Conservation (phyloP, 2,329 filamentous ascomycete species). For the Simplicillium sp. region DNA sequence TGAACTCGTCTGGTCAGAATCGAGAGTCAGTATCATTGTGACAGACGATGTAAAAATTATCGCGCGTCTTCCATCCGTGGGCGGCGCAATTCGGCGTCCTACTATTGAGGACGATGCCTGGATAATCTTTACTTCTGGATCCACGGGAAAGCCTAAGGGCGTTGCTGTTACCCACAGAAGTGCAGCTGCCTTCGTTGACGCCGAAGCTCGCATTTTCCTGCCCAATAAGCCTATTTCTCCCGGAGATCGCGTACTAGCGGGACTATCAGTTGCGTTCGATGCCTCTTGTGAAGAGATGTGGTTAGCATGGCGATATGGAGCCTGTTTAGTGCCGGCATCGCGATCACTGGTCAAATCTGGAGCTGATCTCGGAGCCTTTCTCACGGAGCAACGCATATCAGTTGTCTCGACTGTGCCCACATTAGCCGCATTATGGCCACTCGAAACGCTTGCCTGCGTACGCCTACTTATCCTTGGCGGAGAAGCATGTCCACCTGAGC, state of each 20-base stretch:
- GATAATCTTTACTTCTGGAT: slow-evolving; percentile 14
- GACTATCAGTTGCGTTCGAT: slow-evolving; percentile 12
- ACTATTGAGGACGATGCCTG: slow-evolving; percentile 11
- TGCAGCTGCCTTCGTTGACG: slow-evolving; percentile 14
- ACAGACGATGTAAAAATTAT: slow-evolving; percentile 10
- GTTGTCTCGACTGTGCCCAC: slow-evolving; percentile 14
- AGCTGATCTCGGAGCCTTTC: slow-evolving; percentile 10
- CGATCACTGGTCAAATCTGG: slow-evolving; percentile 12
- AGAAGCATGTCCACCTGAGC: slow-evolving; percentile 12
- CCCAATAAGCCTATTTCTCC: slow-evolving; percentile 10
- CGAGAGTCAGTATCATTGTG: slow-evolving; percentile 9
- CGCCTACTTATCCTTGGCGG: slow-evolving; percentile 14
- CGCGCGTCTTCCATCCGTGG: background rate
- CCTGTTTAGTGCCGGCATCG: slow-evolving; percentile 12
- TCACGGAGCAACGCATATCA: slow-evolving; percentile 11
- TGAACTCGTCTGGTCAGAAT: slow-evolving; percentile 11
- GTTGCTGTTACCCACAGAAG: slow-evolving; percentile 14
- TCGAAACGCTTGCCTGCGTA: slow-evolving; percentile 10
- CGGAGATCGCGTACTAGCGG: slow-evolving; percentile 13
- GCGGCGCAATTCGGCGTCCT: slow-evolving; percentile 2
- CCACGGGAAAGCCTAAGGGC: slow-evolving; percentile 12
- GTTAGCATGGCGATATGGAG: slow-evolving; percentile 13
- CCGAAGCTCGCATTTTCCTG: slow-evolving; percentile 11
- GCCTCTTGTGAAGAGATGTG: slow-evolving; percentile 15
- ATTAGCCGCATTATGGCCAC: slow-evolving; percentile 12